These are phyloP conservation scores for Casuarina cunninghamiana DNA, from an alignment of 306 rosid genomes.

Conservation along the genomic window DNA sequence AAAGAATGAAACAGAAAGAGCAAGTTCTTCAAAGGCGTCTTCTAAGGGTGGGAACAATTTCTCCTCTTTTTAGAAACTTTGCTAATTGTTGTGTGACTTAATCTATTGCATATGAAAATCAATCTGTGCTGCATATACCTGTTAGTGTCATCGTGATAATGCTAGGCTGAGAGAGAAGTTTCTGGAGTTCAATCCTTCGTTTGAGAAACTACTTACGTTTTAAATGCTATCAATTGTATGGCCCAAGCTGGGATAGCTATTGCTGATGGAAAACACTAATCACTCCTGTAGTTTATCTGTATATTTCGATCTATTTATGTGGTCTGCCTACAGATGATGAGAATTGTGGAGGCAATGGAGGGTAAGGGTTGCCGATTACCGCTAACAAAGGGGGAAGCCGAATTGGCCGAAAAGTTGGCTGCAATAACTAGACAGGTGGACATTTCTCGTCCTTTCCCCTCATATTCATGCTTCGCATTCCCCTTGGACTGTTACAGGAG, in stretches of 20 bases:
- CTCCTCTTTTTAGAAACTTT: slow-evolving; percentile 14
- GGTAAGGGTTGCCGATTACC: slow-evolving; percentile 92
- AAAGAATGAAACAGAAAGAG: slow-evolving; percentile 89
- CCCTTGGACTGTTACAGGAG: not conserved
- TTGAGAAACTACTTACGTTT: not conserved
- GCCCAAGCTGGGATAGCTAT: not conserved
- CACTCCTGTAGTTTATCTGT: not conserved
- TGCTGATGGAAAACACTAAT: not conserved
- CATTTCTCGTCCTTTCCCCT: not conserved
- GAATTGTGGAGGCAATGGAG: slow-evolving; percentile 88
- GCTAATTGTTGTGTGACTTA: slow-evolving; percentile 3
- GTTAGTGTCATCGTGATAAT: not conserved
- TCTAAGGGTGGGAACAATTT: slow-evolving; percentile 60
- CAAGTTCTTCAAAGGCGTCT: slow-evolving; percentile 91
- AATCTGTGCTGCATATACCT: not conserved
- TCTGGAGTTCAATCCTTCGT: slow-evolving; percentile 1
- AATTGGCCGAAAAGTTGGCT: slow-evolving; percentile 86
- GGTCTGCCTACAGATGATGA: slow-evolving; percentile 66
- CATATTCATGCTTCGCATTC: not conserved
- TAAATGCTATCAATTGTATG: not conserved
- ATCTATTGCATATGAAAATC: slow-evolving; percentile 4
- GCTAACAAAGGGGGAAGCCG: slow-evolving; percentile 88
- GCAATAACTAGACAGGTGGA: slow-evolving; percentile 83
- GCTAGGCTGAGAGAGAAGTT: slow-evolving; percentile 4
- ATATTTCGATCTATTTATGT: slow-evolving; percentile 8